These are phyloP conservation scores for Linderniella brevidens DNA, from an alignment of 257 asterid genomes.

Conservation along the genomic window DNA sequence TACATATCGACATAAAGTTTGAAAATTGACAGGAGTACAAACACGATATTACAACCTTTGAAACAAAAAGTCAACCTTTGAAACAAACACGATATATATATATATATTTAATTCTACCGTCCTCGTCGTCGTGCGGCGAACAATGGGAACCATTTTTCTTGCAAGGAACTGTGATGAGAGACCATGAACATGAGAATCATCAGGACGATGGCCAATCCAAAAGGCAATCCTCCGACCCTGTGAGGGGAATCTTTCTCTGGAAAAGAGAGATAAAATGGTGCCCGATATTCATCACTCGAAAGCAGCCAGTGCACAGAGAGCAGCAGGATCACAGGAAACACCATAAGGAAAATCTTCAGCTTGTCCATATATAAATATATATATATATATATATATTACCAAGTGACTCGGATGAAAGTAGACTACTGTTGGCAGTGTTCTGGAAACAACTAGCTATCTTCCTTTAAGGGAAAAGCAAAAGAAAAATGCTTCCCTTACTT, in stretches of 20 bases:
- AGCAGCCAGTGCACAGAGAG: slow-evolving; percentile 56
- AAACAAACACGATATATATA: no score
- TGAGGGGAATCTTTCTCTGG: slow-evolving; percentile 36
- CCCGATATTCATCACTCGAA: slow-evolving; percentile 23
- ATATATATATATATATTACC: no score
- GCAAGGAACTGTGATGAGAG: slow-evolving; percentile 36
- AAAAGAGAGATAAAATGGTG: slow-evolving; percentile 21
- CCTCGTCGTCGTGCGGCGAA: slow-evolving; percentile 2
- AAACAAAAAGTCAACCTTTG: no score
- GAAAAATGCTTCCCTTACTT: no score
- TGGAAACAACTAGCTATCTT: no score
- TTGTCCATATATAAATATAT: slow-evolving; percentile 15
- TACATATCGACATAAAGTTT: no score
- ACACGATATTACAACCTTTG: no score
- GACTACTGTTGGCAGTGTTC: no score
- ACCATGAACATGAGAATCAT: slow-evolving; percentile 32
- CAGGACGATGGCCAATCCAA: slow-evolving; percentile 32
- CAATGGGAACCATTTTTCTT: slow-evolving; percentile 43
- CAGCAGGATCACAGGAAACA: slow-evolving; percentile 48
- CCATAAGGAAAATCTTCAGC: slow-evolving; percentile 43
- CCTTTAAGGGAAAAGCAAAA: no score
- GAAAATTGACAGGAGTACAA: no score
- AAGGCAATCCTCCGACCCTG: slow-evolving; percentile 37
- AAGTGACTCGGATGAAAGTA: no score
- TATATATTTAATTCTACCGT: no score